Base-by-base conservation (phyloP, 768 basidiomycete species). In the Auricularia sp. region DNA sequence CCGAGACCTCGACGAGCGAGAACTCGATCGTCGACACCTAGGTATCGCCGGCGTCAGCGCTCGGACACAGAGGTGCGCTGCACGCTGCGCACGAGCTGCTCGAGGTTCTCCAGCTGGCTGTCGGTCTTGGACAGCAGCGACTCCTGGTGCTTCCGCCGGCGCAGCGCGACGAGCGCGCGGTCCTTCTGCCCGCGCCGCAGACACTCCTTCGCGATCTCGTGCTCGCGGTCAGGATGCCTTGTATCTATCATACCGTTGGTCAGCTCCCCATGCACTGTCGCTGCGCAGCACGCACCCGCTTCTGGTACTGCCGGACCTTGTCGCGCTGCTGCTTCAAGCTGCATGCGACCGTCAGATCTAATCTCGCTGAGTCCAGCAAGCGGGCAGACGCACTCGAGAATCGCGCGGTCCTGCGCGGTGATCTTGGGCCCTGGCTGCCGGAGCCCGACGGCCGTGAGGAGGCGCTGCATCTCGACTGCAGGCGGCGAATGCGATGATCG, bases 11-110 rank as follows among this genome's bases (percentile, higher is more conserved):
- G 24, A 98, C 86, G 61, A 95, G 81, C 6, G 97, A 94, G 78
- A 97, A 98, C 74, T 99, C 97, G 70, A 99, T 97, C 0, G 89
- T 91, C 3, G 93, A 91, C 33, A 98, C 94, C 96, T 99, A 71
- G 3, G 39, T 42, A 36, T 3, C 21, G 35, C 6, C 29, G 29
- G 13, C 42, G 62, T 44, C 18, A 3, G 24, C 16, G 36, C 33
- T 21, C 14, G 45, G 37, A 29, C 44, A 39, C 18, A 14, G 10
- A 24, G 29, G 14, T 13, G 24, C 61, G 16, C 61, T 61, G 56
- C 24, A 14, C 24, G 34, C n/a, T 11, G 54, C 86, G 67, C 67
- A 94, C 96, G 61, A 98, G 80, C 67, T 93, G 87, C 75, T 98
- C 94, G 64, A 98, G 75, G 64, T 85, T 91, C 77, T 89, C 90